A percentile compares a stretch with the other conserved stretches of the same genome.
Conservation (phyloP, 805 yeast genomes). For the Metschnikowia colocasiae region DNA sequence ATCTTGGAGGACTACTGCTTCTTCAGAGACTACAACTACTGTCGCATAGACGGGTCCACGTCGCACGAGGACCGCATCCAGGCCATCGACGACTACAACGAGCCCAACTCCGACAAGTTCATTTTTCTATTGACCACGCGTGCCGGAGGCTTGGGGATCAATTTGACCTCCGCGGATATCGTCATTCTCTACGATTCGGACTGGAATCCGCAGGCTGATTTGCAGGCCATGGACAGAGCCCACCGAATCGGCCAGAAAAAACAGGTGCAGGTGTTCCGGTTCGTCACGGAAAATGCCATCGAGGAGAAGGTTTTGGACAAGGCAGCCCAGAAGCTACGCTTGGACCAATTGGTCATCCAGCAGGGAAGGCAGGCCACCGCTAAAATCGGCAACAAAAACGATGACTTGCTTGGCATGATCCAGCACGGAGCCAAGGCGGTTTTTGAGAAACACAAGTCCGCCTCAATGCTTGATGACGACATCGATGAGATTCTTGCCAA, state of each 20-base stretch:
- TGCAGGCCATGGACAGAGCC: constrained; percentile 98
- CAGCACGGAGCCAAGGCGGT: constrained; percentile 94
- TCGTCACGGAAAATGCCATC: constrained; percentile 92
- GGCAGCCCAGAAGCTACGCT: constrained; percentile 88
- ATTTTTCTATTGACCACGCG: constrained; percentile 85
- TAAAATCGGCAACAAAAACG: constrained; percentile 62
- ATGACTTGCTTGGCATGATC: constrained; percentile 89
- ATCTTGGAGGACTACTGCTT: constrained; percentile 89
- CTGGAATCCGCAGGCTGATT: constrained; percentile 98
- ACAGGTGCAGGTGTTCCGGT: constrained; percentile 88
- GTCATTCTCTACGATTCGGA: constrained; percentile 89
- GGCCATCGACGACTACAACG: constrained; percentile 90
- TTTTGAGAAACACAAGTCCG: constrained; percentile 48
- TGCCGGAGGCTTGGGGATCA: constrained; percentile 96
- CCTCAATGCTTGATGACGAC: constrained; percentile 52
- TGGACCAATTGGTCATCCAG: constrained; percentile 93
- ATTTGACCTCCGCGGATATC: constrained; percentile 86
- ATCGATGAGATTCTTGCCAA: constrained; percentile 76
- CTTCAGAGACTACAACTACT: constrained; percentile 78
- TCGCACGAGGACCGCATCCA: constrained; percentile 88
- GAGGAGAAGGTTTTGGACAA: constrained; percentile 95
- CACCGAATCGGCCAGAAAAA: constrained; percentile 97
- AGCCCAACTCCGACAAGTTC: constrained; percentile 76
- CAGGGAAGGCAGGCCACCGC: constrained; percentile 54
- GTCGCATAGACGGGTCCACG: constrained; percentile 92